Evolutionary conservation across 108 stramenopile genomes (phyloP).

Genomic region (Poteriospumella lacustris): DNA sequence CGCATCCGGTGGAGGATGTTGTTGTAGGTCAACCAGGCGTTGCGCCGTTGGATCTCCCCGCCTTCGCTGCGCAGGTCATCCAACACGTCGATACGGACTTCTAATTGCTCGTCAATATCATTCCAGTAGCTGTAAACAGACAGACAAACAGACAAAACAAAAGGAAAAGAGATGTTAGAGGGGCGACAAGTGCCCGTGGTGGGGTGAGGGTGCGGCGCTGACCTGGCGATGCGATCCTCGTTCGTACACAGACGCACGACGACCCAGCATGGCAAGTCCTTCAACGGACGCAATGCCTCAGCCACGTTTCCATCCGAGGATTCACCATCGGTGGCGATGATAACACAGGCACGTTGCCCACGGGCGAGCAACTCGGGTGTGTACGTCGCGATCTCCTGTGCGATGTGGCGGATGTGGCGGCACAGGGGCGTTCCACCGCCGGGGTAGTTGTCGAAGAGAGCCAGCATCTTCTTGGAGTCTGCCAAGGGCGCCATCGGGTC

Average conservation of each 20-base stretch:
- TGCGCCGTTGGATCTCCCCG: conserved; percentile 64
- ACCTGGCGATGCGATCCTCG: conserved; percentile 55
- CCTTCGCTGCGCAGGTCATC: conserved; percentile 75
- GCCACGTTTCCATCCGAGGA: conserved; percentile 61
- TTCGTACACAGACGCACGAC: conserved; percentile 79
- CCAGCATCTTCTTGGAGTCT: background rate
- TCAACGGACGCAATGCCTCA: conserved; percentile 52
- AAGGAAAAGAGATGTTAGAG: too few relatives aligned
- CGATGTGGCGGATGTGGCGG: background rate
- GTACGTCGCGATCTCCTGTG: background rate
- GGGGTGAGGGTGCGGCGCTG: too few relatives aligned
- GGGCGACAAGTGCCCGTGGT: too few relatives aligned
- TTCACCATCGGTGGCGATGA: conserved; percentile 74
- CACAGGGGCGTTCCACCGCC: background rate
- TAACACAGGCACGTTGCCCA: conserved; percentile 33
- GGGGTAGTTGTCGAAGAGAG: background rate
- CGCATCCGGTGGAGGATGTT: conserved; percentile 73
- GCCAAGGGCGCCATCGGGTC: background rate
- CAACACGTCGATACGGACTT: conserved; percentile 70
- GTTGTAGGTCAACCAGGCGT: conserved; percentile 80
- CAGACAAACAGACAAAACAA: too few relatives aligned
- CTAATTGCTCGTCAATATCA: conserved; percentile 67
- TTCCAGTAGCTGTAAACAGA: conserved; percentile 76
- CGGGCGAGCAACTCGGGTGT: background rate
- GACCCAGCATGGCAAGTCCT: conserved; percentile 70